phyloP scores from a whole-genome alignment of 176 grass and related monocot species.

The Luzula sylvatica region DNA sequence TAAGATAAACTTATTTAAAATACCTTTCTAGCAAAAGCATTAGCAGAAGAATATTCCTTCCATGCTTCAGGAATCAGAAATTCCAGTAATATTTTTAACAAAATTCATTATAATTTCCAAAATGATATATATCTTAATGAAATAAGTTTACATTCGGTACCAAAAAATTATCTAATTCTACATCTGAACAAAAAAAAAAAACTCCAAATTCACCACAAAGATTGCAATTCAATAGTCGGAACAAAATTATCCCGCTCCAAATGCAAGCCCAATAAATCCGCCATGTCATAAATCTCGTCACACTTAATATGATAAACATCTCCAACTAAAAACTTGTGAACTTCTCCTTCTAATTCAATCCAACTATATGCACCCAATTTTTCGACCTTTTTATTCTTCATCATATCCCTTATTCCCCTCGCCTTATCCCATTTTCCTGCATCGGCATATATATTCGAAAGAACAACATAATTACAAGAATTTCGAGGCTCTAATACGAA shows the following conservation, averaged over 20 bases:
- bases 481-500: slow-evolving; percentile 45
- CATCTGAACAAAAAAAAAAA: neutral
- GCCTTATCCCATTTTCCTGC: slow-evolving; percentile 48
- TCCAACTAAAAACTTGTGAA: slow-evolving; percentile 71
- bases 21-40: slow-evolving; percentile 80
- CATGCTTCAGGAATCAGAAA: slow-evolving; percentile 38
- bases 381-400: slow-evolving; percentile 63
- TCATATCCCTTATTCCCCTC: slow-evolving; percentile 49
- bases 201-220: slow-evolving; percentile 18
- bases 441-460: slow-evolving; percentile 69
- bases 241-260: slow-evolving; percentile 23
- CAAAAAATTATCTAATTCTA: too few species aligned
- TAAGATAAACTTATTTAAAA: neutral
- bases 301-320: slow-evolving; percentile 41
- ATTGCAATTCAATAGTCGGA: slow-evolving; percentile 25
- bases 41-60: slow-evolving; percentile 64
- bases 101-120: too few species aligned
- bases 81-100: too few species aligned
- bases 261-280: slow-evolving; percentile 44
- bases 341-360: slow-evolving; percentile 63
- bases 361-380: slow-evolving; percentile 77
- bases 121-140: too few species aligned
- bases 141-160: too few species aligned
- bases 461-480: slow-evolving; percentile 55
- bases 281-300: slow-evolving; percentile 42